Evolutionary conservation across 495 filamentous ascomycete genomes (phyloP), one percentile per base, ranked within the genome.

Genomic region (Amorphotheca resinae): DNA sequence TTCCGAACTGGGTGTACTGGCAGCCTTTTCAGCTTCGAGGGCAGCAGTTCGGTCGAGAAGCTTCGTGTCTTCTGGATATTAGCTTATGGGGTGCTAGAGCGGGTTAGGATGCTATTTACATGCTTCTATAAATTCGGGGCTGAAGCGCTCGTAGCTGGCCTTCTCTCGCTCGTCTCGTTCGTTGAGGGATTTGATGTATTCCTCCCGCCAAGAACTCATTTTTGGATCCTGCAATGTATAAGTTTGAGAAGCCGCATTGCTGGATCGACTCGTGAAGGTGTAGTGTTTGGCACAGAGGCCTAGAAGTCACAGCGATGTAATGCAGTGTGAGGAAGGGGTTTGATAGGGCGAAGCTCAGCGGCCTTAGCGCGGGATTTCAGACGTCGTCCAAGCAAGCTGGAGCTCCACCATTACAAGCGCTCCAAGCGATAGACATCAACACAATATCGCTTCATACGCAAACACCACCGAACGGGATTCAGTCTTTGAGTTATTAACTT

Each of bases 21-120:
- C 57, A 15, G 56, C 62, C 37, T 69, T 70, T 49, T 71, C 66
- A 39, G 67, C 64, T 58, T 78, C 66, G 40, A 79, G 63, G 15
- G 61, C 58, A 20, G 76, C 62, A 37, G 81, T 67, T 34, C 79
- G 74, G 61, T 84, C 81, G 38, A 76, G 75, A 17, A 89, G 74
- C 38, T 69, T 69, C 26, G 79, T 77, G 66, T 79, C 84, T 87
- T 34, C 6, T 1, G 3, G 12, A 12, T 11, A 49, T 32, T 42
- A 48, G 49, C n/a, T 28, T 20, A 23, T 36, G 16, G 4, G 22
- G 22, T 40, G 12, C n/a, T 9, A 59, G 26, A 44, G 31, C 40
- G 22, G 40, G 17, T 9, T n/a, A 22, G 28, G 16, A 22, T 12
- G 22, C 0, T 5, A n/a, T 66, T 36, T 61, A 79, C 77, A 81